Conservation (phyloP, 140 eudicot genomes). For the Ambrosia hybrid region DNA sequence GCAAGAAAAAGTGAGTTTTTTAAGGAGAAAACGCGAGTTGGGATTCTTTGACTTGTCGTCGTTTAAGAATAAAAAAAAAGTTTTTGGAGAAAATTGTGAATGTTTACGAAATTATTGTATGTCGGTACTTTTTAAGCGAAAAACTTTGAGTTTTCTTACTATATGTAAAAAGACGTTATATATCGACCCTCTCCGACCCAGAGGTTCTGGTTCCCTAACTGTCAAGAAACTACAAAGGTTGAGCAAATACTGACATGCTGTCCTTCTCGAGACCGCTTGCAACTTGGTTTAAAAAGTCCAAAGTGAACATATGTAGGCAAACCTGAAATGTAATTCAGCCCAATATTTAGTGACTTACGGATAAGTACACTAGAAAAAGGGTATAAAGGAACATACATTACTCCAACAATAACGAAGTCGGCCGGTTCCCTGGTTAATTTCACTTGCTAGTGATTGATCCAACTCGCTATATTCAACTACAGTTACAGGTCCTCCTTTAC, state of each 20-base stretch:
- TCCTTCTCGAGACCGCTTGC: conserved; percentile 93
- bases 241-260: conserved; percentile 74
- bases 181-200: background rate
- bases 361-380: background rate
- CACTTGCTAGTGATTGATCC: conserved; percentile 88
- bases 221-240: background rate
- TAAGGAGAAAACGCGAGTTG: too few relatives aligned
- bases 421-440: conserved; percentile 87
- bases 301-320: conserved; percentile 94
- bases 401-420: conserved; percentile 99
- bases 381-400: conserved; percentile 52
- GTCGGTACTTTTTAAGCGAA: too few relatives aligned
- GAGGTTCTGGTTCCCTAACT: too few relatives aligned
- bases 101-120: too few relatives aligned
- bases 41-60: too few relatives aligned
- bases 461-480: conserved; percentile 97
- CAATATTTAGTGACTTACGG: background rate
- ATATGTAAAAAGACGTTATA: too few relatives aligned
- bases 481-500: conserved; percentile 96
- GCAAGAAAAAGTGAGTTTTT: too few relatives aligned
- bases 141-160: too few relatives aligned
- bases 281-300: conserved; percentile 93
- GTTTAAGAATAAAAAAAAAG: too few relatives aligned
- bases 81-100: too few relatives aligned
- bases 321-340: conserved; percentile 49